phyloP scores from a whole-genome alignment of 202 grass and related monocot genomes.

The Carex arenaria region DNA sequence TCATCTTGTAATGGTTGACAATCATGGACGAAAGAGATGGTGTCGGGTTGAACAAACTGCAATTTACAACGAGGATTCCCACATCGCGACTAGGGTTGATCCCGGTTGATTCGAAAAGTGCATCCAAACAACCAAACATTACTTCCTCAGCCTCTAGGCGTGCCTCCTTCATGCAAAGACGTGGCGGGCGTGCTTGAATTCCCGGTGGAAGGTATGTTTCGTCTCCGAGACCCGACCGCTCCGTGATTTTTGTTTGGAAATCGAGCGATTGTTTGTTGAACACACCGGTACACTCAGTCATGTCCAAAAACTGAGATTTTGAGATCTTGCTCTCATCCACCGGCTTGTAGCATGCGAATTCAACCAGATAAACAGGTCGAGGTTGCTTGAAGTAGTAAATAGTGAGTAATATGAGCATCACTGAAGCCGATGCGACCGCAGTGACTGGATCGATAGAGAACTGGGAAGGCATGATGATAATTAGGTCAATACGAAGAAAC shows the following conservation, averaged over 20 bases:
- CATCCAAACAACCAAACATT: slow-evolving; percentile 86
- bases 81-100: slow-evolving; percentile 79
- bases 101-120: slow-evolving; percentile 53
- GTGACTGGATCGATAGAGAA: slow-evolving; percentile 65
- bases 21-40: slow-evolving; percentile 87
- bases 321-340: slow-evolving; percentile 73
- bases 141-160: slow-evolving; percentile 73
- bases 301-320: slow-evolving; percentile 70
- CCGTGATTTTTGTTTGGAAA: slow-evolving; percentile 94
- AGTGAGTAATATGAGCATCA: slow-evolving; percentile 51
- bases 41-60: slow-evolving; percentile 84
- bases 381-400: slow-evolving; percentile 75
- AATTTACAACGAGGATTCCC: slow-evolving; percentile 72
- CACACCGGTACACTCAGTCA: slow-evolving; percentile 58
- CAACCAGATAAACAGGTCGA: slow-evolving; percentile 80
- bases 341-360: slow-evolving; percentile 87
- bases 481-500: slow-evolving; percentile 55
- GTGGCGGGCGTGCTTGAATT: slow-evolving; percentile 63
- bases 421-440: slow-evolving; percentile 44
- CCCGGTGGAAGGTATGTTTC: slow-evolving; percentile 73
- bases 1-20: slow-evolving; percentile 81
- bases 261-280: slow-evolving; percentile 64
- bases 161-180: slow-evolving; percentile 72
- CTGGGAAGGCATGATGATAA: slow-evolving; percentile 28
- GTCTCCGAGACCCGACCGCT: slow-evolving; percentile 71